Percentiles rank a stretch among this genome's conserved stretches.
phyloP scores from a whole-genome alignment of 2,329 filamentous ascomycete genomes.

The Trichoderma guizhouense region DNA sequence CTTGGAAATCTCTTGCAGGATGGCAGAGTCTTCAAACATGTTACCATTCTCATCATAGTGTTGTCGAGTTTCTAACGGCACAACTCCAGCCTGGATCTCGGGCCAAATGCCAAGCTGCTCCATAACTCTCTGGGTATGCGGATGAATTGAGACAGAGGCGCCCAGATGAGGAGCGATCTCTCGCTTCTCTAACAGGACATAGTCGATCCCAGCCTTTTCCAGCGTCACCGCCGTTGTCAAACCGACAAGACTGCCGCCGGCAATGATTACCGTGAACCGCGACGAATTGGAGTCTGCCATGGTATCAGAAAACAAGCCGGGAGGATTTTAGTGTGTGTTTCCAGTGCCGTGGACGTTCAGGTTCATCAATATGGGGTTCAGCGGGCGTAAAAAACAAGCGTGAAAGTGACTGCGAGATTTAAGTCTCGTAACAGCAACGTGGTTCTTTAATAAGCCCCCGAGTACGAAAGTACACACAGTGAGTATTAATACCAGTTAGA shows the following conservation, averaged over 20 bases:
- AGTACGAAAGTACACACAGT: background rate
- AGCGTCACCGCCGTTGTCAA: slow-evolving; percentile 29
- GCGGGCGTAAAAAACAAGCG: background rate
- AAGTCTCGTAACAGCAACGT: background rate
- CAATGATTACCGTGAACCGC: slow-evolving; percentile 26
- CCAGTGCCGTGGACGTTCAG: background rate
- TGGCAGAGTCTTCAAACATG: background rate
- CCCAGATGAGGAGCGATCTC: slow-evolving; percentile 29
- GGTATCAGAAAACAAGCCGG: background rate
- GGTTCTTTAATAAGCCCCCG: background rate
- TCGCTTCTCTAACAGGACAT: slow-evolving; percentile 30
- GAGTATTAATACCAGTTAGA: background rate
- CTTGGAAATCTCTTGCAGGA: slow-evolving; percentile 3
- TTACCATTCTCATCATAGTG: slow-evolving; percentile 8
- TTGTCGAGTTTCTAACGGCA: background rate
- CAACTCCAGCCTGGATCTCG: background rate
- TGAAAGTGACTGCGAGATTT: background rate
- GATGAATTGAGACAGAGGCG: slow-evolving; percentile 33
- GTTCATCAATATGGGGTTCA: background rate
- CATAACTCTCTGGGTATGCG: slow-evolving; percentile 29
- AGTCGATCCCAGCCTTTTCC: slow-evolving; percentile 29
- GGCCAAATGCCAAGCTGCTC: slow-evolving; percentile 30
- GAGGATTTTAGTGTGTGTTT: background rate
- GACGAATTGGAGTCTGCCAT: background rate
- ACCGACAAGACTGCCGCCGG: slow-evolving; percentile 36